Evolutionary conservation across 2,329 filamentous ascomycete species (phyloP).

Genomic region (Metarhizium anisopliae): DNA sequence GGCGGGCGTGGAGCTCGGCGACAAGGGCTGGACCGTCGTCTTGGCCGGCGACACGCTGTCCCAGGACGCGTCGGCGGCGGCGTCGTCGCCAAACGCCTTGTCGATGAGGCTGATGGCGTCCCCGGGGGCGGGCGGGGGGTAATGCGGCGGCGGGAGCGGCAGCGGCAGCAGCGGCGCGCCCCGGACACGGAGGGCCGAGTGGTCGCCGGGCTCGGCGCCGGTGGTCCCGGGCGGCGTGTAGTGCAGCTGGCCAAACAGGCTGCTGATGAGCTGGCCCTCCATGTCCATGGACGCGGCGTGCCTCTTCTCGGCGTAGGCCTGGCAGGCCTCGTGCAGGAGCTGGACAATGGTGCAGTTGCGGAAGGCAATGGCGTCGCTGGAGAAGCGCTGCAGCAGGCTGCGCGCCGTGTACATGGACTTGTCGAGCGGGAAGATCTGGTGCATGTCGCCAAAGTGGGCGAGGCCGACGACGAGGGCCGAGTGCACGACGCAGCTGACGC

Average conservation of each 20-base stretch:
- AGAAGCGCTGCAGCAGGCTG: conserved; percentile 12
- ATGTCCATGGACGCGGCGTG: conserved; percentile 12
- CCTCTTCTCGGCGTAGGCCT: conserved; percentile 12
- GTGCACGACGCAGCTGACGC: conserved; percentile 33
- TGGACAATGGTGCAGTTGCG: conserved; percentile 14
- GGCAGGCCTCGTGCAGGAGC: conserved; percentile 15
- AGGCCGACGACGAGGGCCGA: conserved; percentile 31
- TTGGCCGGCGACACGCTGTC: neutral
- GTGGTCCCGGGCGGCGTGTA: neutral
- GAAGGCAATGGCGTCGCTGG: conserved; percentile 14
- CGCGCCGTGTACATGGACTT: conserved; percentile 12
- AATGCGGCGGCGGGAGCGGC: no score
- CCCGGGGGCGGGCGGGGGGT: no score
- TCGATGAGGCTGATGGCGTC: neutral
- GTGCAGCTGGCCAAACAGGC: conserved; percentile 16
- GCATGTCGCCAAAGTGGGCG: conserved; percentile 32
- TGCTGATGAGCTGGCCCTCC: conserved; percentile 15
- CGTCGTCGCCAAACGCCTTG: neutral
- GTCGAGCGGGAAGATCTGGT: conserved; percentile 17
- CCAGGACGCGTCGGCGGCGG: neutral
- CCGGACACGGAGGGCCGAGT: no score
- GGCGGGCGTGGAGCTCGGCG: neutral
- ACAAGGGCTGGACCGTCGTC: neutral
- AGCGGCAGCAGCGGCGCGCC: no score
- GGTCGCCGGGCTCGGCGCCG: neutral